Evolutionary conservation across 129 eudicot genomes (phyloP).

Genomic region (Rutidosis leptorrhynchoides): DNA sequence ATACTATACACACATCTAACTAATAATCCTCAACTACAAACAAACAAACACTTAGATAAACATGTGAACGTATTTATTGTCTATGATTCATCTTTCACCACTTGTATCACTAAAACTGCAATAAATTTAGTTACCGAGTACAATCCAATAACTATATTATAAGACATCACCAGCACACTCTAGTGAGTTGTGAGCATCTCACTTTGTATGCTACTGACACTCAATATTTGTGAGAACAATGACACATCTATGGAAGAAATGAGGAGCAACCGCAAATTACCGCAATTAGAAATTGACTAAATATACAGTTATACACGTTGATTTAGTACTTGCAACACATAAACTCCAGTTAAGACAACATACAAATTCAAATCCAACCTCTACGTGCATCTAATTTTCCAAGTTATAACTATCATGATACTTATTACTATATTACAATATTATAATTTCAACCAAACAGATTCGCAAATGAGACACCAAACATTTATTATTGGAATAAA

Average conservation of each 20-base stretch:
- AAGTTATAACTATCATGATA: no score
- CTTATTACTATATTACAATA: neutral
- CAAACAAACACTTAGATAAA: slow-evolving; percentile 15
- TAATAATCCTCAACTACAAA: slow-evolving; percentile 10
- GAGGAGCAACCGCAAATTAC: no score
- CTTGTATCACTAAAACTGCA: slow-evolving; percentile 2
- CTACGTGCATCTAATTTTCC: no score
- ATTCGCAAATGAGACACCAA: no score
- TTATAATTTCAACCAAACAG: no score
- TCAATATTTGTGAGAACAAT: slow-evolving; percentile 13
- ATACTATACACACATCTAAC: no score
- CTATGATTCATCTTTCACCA: slow-evolving; percentile 9
- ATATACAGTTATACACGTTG: slow-evolving; percentile 1
- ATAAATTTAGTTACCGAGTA: slow-evolving; percentile 2
- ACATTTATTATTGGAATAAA: no score
- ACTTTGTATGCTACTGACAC: slow-evolving; percentile 1
- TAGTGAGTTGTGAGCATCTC: neutral
- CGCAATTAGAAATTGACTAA: neutral
- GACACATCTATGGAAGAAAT: neutral
- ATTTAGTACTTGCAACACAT: neutral
- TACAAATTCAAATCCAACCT: no score
- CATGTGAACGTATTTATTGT: slow-evolving; percentile 22
- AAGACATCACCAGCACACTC: neutral
- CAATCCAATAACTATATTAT: no score
- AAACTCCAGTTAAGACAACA: no score